phyloP scores from a whole-genome alignment of 202 grass and related monocot species.

The Bolboschoenoplectus hybrid region DNA sequence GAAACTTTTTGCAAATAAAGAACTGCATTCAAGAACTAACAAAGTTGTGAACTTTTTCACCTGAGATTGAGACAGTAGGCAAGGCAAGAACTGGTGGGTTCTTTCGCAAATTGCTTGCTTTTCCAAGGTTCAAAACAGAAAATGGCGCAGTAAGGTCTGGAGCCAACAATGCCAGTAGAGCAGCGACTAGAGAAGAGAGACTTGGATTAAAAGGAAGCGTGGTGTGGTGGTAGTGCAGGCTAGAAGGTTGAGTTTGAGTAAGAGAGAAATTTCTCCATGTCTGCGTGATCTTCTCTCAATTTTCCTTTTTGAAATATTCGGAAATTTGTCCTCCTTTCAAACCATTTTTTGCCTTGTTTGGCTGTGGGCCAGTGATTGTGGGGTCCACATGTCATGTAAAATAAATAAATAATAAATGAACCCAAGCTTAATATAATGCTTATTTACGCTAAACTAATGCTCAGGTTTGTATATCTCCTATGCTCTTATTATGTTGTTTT shows the following conservation, averaged over 20 bases:
- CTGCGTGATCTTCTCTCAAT: constrained; percentile 11
- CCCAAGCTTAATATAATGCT: too few relatives aligned
- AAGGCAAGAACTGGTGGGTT: background rate
- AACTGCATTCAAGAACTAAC: constrained; percentile 22
- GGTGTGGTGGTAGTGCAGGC: too few relatives aligned
- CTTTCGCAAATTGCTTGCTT: background rate
- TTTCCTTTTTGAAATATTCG: constrained; percentile 11
- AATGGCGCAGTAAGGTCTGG: background rate
- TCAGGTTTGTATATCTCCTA: too few relatives aligned
- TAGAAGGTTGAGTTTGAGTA: background rate
- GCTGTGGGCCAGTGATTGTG: background rate
- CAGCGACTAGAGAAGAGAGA: background rate
- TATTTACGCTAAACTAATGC: too few relatives aligned
- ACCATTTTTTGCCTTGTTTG: background rate
- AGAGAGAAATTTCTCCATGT: constrained; percentile 14
- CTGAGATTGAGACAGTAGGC: background rate
- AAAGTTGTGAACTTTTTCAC: background rate
- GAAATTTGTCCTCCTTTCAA: background rate
- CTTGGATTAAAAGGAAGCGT: constrained; percentile 30
- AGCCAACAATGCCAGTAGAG: background rate
- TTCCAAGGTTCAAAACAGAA: background rate
- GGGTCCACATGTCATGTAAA: background rate
- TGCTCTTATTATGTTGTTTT: too few relatives aligned
- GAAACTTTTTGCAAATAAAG: background rate
- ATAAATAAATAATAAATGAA: background rate